phyloP scores from a whole-genome alignment of 805 yeast genomes.

The Kodamaea neixiangensis region DNA sequence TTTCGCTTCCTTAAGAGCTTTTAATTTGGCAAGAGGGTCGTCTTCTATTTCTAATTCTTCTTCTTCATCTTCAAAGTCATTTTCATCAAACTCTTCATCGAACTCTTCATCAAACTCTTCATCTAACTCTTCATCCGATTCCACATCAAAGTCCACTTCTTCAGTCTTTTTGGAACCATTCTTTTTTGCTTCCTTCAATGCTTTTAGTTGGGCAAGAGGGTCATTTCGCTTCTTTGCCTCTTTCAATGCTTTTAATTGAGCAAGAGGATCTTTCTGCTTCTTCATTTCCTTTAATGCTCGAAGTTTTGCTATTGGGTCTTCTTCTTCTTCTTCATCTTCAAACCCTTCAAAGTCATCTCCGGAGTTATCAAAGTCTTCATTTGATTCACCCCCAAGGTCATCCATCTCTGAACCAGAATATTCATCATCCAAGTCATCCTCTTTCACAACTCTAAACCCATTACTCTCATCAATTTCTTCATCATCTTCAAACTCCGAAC shows the following conservation, averaged over 20 bases:
- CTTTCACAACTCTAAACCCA: constrained; percentile 7
- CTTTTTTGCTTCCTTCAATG: constrained; percentile 19
- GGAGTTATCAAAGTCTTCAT: constrained; percentile 14
- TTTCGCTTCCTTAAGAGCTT: constrained; percentile 16
- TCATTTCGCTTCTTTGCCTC: constrained; percentile 18
- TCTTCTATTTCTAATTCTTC: constrained; percentile 17
- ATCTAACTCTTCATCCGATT: constrained; percentile 12
- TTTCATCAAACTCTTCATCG: constrained; percentile 28
- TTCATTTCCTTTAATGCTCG: constrained; percentile 20
- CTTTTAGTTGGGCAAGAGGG: constrained; percentile 28
- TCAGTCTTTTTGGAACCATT: not conserved
- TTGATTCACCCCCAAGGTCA: constrained; percentile 19
- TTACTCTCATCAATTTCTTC: not conserved
- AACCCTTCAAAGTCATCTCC: constrained; percentile 4
- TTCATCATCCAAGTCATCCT: constrained; percentile 23
- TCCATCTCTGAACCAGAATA: constrained; percentile 24
- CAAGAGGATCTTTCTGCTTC: constrained; percentile 23
- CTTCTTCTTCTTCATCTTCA: constrained; percentile 15
- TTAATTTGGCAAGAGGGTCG: constrained; percentile 27
- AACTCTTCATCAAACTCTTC: constrained; percentile 10
- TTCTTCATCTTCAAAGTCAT: constrained; percentile 17
- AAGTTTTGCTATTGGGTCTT: constrained; percentile 30
- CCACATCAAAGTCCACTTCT: constrained; percentile 15
- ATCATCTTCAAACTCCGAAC: constrained; percentile 29
- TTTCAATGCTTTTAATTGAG: constrained; percentile 21